Conservation (phyloP, 139 green algal genomes). For the Chlorella sp. region DNA sequence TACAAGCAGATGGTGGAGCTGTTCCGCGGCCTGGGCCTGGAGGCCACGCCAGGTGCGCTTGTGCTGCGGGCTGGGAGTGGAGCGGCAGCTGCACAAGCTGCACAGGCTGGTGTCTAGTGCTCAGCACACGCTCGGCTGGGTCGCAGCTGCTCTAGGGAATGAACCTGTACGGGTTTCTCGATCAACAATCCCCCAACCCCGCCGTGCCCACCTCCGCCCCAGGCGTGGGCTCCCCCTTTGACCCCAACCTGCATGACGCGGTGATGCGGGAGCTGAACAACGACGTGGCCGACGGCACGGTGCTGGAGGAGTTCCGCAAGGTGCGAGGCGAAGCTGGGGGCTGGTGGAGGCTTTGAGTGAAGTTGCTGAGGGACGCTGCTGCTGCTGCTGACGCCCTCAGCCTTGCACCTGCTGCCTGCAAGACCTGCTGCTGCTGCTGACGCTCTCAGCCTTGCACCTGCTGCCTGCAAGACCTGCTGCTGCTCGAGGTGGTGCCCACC, state of each 20-base stretch:
- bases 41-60: slow-evolving; percentile 80
- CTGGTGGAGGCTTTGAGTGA: too few relatives aligned
- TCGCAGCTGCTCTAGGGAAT: too few relatives aligned
- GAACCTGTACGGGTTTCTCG: too few relatives aligned
- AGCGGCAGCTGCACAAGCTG: not conserved
- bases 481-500: not conserved
- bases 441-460: not conserved
- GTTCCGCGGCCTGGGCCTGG: slow-evolving; percentile 87
- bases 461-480: not conserved
- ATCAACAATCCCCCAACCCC: too few relatives aligned
- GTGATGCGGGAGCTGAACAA: slow-evolving; percentile 90
- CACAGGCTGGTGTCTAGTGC: not conserved
- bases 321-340: not conserved
- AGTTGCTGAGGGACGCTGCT: too few relatives aligned
- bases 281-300: slow-evolving; percentile 80
- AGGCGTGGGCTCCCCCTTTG: slow-evolving; percentile 83
- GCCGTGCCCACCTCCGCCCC: not conserved
- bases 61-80: too few relatives aligned
- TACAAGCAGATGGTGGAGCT: slow-evolving; percentile 97
- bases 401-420: not conserved
- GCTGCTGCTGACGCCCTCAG: too few relatives aligned
- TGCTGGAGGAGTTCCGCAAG: slow-evolving; percentile 94
- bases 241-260: slow-evolving; percentile 95
- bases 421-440: not conserved
- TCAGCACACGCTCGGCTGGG: not conserved